phyloP scores from a whole-genome alignment of 257 asterid species.

The Solanum tarijense region DNA sequence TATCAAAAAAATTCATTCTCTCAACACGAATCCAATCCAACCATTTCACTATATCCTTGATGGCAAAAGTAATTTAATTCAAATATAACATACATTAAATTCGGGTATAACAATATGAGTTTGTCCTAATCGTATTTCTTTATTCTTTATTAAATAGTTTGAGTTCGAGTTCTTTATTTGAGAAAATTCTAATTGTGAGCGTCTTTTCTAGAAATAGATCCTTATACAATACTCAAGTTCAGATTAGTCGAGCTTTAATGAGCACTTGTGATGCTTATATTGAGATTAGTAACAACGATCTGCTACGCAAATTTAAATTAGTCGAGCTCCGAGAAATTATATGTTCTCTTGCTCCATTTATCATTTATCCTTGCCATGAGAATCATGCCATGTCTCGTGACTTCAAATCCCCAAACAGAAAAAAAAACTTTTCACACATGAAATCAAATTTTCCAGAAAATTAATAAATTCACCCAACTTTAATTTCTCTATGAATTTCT shows the following conservation, averaged over 20 bases:
- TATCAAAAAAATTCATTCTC: neutral
- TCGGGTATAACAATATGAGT: neutral
- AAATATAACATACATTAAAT: neutral
- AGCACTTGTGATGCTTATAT: no score
- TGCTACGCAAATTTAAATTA: fast-evolving
- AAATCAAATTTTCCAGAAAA: neutral
- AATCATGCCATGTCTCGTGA: constrained; percentile 24
- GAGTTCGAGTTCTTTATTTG: no score
- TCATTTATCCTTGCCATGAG: constrained; percentile 9
- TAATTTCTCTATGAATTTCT: neutral
- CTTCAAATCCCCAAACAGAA: neutral
- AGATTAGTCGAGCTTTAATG: neutral
- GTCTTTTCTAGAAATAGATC: no score
- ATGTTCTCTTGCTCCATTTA: neutral
- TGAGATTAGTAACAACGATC: fast-evolving
- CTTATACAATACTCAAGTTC: neutral
- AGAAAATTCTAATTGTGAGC: fast-evolving
- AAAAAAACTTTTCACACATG: neutral
- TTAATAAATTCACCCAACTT: neutral
- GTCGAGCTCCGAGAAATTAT: neutral
- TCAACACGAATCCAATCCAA: no score
- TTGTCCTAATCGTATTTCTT: neutral
- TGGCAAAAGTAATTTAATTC: neutral
- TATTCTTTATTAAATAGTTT: no score
- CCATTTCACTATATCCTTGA: no score